phyloP scores from a whole-genome alignment of 169 alveolate species.

The Eimeria falciformis region DNA sequence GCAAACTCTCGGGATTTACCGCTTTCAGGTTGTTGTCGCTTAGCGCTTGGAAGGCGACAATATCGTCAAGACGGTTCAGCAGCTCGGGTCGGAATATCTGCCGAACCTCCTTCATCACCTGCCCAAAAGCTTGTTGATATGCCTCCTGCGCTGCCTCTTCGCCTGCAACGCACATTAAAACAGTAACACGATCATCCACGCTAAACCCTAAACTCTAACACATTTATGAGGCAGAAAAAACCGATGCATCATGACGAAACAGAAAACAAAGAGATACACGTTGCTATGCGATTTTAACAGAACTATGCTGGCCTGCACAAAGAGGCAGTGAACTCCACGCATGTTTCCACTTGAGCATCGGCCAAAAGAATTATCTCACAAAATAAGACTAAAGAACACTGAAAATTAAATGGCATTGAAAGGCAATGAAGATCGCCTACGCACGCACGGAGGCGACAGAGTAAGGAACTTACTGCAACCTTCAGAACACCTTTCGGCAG shows the following conservation, averaged over 20 bases:
- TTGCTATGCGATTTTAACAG: not conserved
- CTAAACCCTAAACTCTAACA: too few relatives aligned
- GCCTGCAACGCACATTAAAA: not conserved
- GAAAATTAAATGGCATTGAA: too few relatives aligned
- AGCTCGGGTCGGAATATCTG: slow-evolving; percentile 90
- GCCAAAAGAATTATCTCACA: too few relatives aligned
- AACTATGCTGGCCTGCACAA: not conserved
- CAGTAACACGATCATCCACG: too few relatives aligned
- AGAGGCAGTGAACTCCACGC: too few relatives aligned
- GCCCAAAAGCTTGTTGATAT: not conserved
- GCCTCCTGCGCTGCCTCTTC: not conserved
- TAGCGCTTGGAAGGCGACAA: slow-evolving; percentile 87
- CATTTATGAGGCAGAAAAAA: too few relatives aligned
- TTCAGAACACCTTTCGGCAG: slow-evolving; percentile 30
- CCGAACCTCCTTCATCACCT: slow-evolving; percentile 86
- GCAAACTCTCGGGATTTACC: too few relatives aligned
- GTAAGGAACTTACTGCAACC: not conserved
- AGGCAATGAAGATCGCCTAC: too few relatives aligned
- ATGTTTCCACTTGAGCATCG: too few relatives aligned
- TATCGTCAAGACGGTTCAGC: slow-evolving; percentile 91
- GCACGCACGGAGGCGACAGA: not conserved
- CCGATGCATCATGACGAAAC: too few relatives aligned
- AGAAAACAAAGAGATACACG: too few relatives aligned
- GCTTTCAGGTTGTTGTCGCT: slow-evolving; percentile 77
- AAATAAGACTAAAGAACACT: too few relatives aligned